Percentiles rank a stretch among this genome's conserved stretches.
Conservation (phyloP, 2,329 filamentous ascomycete genomes). For the Sporothrix schenckii region DNA sequence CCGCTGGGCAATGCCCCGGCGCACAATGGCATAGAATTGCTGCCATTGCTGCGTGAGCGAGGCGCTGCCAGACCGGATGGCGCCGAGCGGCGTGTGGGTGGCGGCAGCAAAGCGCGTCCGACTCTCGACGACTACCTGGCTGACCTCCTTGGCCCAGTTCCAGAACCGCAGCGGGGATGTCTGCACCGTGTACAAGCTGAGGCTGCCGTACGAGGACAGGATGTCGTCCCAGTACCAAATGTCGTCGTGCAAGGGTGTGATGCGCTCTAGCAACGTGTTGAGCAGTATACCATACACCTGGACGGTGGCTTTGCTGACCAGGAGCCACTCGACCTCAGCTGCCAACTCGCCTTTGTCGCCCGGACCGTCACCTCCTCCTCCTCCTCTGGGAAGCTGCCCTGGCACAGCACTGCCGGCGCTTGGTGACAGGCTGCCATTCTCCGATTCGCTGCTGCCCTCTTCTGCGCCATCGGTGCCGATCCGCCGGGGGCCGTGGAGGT, state of each 20-base stretch:
- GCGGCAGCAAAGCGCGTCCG: slow-evolving; percentile 48
- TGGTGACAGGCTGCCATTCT: slow-evolving; percentile 25
- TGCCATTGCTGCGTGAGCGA: slow-evolving; percentile 59
- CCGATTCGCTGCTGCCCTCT: slow-evolving; percentile 7
- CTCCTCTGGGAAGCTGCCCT: background rate
- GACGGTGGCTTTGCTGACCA: slow-evolving; percentile 88
- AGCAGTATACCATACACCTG: slow-evolving; percentile 84
- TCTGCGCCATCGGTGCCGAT: slow-evolving; percentile 35
- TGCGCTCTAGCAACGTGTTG: slow-evolving; percentile 76
- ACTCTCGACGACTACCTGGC: slow-evolving; percentile 69
- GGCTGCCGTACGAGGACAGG: slow-evolving; percentile 74
- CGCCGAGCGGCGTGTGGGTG: slow-evolving; percentile 35
- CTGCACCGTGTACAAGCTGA: slow-evolving; percentile 81
- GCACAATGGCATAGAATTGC: slow-evolving; percentile 79
- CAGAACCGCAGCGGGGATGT: slow-evolving; percentile 77
- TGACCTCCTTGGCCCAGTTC: slow-evolving; percentile 58
- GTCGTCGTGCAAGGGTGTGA: slow-evolving; percentile 79
- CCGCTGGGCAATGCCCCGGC: slow-evolving; percentile 71
- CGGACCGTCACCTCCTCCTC: background rate
- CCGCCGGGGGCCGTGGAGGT: slow-evolving; percentile 3
- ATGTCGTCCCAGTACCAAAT: slow-evolving; percentile 97
- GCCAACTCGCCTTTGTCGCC: slow-evolving; percentile 59
- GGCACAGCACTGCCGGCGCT: background rate
- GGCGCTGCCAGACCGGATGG: slow-evolving; percentile 36
- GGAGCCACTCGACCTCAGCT: slow-evolving; percentile 83